A percentile compares a stretch with the other conserved stretches of the same genome.
These are phyloP conservation scores for Globisporangium solare DNA, from an alignment of 352 stramenopile species.

Conservation along the genomic window DNA sequence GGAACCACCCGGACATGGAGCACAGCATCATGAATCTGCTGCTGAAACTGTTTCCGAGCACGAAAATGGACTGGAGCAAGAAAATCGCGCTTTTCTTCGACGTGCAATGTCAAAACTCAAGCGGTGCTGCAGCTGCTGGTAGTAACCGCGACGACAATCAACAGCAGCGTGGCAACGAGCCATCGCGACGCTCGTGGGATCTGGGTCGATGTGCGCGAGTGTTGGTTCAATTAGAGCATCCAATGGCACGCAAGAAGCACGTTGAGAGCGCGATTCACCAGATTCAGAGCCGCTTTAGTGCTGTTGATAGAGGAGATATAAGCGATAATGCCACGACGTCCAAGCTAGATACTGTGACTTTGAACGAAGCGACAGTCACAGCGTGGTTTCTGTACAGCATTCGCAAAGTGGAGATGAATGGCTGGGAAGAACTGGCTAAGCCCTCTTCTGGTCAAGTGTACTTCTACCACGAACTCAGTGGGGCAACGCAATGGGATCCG, in stretches of 20 bases:
- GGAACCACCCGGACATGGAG: slow-evolving; percentile 49
- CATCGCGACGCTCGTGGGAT: slow-evolving; percentile 12
- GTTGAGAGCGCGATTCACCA: slow-evolving; percentile 23
- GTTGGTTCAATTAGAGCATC: slow-evolving; percentile 31
- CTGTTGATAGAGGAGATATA: neutral
- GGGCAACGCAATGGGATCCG: slow-evolving; percentile 62
- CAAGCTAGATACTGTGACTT: neutral
- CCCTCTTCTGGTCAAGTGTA: slow-evolving; percentile 33
- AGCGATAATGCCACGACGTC: neutral
- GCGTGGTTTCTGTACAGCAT: slow-evolving; percentile 38
- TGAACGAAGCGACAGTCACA: slow-evolving; percentile 26
- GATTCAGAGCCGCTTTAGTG: slow-evolving; percentile 23
- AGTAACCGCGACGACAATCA: neutral
- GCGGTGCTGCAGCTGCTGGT: neutral
- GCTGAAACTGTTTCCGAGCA: slow-evolving; percentile 42
- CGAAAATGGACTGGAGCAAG: slow-evolving; percentile 45
- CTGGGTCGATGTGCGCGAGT: slow-evolving; percentile 22
- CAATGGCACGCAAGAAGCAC: slow-evolving; percentile 25
- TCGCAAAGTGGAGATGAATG: slow-evolving; percentile 38
- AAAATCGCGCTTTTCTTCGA: slow-evolving; percentile 54
- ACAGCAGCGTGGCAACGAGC: neutral
- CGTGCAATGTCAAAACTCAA: slow-evolving; percentile 23
- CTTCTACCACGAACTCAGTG: slow-evolving; percentile 59
- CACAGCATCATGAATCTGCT: slow-evolving; percentile 34
- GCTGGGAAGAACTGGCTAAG: slow-evolving; percentile 57